Evolutionary conservation across 192 early-diverging fungal genomes (phyloP), one percentile per base, ranked within the genome.

Genomic region (Dimargaris xerosporica): DNA sequence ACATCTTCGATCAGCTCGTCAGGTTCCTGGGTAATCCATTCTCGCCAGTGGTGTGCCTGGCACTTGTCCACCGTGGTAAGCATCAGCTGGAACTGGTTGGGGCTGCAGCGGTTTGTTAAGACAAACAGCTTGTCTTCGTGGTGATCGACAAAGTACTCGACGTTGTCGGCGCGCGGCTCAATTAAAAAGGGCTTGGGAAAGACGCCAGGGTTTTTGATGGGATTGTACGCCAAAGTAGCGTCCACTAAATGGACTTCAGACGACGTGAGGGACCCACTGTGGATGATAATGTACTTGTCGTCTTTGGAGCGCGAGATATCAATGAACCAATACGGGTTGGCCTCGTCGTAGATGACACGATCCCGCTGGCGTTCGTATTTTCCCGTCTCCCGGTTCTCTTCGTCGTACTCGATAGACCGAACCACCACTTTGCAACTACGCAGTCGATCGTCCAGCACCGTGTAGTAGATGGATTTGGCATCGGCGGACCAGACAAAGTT

Each of bases 91-190:
- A 89, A 89, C 50, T 85, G 86, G n/a, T 60, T 60, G 19, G 58
- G 58, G 26, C 58, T 60, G 28, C n/a, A 5, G 41, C 58, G 58
- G 42, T 78, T 78, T 19, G 75, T 69, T 6, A 73, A 68, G 28
- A 77, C 68, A 9, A 74, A 60, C 54, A 77, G 54, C 17, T 19
- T 7, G 12, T 44, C 78, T 47, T 79, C 69, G 58, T 86, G 82
- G 62, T 89, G 87, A 66, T 89, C 87, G 11, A 84, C 82, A 76
- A 82, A 89, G 64, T 86, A 86, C 48, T 89, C 85, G 13, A 86
- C 73, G 30, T 76, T 78, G 16, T 67, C 65, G 29, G 70, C 71
- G 34, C 87, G 72, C 42, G 75, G 66, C 21, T 83, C 75, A 30
- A 87, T 73, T 26, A 83, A 69, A 5, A 46, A 66, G 23, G 81